A percentile compares a stretch with the other conserved stretches of the same genome.
Evolutionary conservation across 2,329 filamentous ascomycete species (phyloP).

Genomic region (Monosporascus sp.): DNA sequence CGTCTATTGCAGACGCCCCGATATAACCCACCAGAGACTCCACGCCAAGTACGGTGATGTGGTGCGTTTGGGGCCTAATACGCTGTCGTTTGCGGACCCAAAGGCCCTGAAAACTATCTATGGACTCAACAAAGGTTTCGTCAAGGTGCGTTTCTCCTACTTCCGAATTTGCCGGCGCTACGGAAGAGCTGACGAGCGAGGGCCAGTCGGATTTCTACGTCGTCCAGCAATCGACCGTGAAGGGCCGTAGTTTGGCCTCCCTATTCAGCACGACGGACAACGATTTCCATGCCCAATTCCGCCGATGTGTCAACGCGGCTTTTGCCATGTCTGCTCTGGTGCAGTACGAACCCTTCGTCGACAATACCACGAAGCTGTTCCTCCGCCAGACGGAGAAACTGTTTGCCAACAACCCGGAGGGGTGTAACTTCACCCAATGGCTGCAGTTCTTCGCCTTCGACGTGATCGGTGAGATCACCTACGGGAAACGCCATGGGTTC

Average conservation of each 20-base stretch:
- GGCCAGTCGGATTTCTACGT: slow-evolving; percentile 73
- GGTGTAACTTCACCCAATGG: slow-evolving; percentile 65
- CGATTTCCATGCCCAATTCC: slow-evolving; percentile 68
- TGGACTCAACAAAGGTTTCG: slow-evolving; percentile 74
- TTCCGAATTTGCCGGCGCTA: neutral
- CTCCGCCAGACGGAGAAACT: slow-evolving; percentile 55
- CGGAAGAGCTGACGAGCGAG: slow-evolving; percentile 5
- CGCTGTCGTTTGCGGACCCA: slow-evolving; percentile 68
- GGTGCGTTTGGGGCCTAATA: slow-evolving; percentile 70
- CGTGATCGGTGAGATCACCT: slow-evolving; percentile 73
- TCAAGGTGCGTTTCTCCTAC: slow-evolving; percentile 51
- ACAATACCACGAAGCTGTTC: slow-evolving; percentile 68
- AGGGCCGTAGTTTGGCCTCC: slow-evolving; percentile 62
- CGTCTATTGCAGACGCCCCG: slow-evolving; percentile 58
- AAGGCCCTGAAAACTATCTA: slow-evolving; percentile 72
- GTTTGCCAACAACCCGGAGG: slow-evolving; percentile 38
- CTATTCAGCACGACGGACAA: slow-evolving; percentile 75
- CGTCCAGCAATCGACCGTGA: slow-evolving; percentile 67
- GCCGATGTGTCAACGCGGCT: slow-evolving; percentile 68
- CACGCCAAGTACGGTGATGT: slow-evolving; percentile 69
- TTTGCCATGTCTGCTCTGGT: slow-evolving; percentile 75
- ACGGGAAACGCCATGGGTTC: slow-evolving; percentile 70
- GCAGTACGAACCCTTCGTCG: slow-evolving; percentile 75
- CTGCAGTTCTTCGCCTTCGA: slow-evolving; percentile 79
- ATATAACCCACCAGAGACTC: slow-evolving; percentile 61